These are phyloP conservation scores for Ilex aquifolium DNA, from an alignment of 257 asterid species.

Conservation along the genomic window DNA sequence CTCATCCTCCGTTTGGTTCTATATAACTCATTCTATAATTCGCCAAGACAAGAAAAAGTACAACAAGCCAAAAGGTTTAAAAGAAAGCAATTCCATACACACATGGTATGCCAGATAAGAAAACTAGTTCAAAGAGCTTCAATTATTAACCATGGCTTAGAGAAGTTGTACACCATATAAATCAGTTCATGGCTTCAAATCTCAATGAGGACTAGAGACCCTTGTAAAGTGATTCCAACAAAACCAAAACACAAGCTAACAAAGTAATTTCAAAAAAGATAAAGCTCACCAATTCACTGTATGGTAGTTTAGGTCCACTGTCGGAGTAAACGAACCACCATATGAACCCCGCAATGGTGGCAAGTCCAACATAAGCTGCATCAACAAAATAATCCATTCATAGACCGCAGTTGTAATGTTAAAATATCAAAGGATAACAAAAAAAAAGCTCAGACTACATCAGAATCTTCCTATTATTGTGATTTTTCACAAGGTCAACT, in stretches of 20 bases:
- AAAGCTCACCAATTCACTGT: conserved; percentile 70
- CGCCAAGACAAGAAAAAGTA: too few relatives aligned
- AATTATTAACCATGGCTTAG: too few relatives aligned
- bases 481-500: too few relatives aligned
- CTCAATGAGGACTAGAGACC: too few relatives aligned
- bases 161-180: not conserved
- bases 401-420: conserved; percentile 12
- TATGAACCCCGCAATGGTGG: conserved; percentile 95
- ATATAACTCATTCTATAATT: too few relatives aligned
- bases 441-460: not conserved
- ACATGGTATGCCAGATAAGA: too few relatives aligned
- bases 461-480: not conserved
- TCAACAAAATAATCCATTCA: conserved; percentile 2
- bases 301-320: conserved; percentile 82
- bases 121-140: too few relatives aligned
- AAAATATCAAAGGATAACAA: conserved; percentile 8
- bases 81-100: too few relatives aligned
- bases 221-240: too few relatives aligned
- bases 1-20: too few relatives aligned
- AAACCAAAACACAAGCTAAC: too few relatives aligned
- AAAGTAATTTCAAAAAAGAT: conserved; percentile 1
- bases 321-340: conserved; percentile 95
- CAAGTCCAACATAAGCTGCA: conserved; percentile 98
- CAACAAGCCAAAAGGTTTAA: too few relatives aligned
- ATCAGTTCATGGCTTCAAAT: not conserved